Base-by-base conservation (phyloP, 306 rosid genomes). In the Begonia loranthoides region DNA sequence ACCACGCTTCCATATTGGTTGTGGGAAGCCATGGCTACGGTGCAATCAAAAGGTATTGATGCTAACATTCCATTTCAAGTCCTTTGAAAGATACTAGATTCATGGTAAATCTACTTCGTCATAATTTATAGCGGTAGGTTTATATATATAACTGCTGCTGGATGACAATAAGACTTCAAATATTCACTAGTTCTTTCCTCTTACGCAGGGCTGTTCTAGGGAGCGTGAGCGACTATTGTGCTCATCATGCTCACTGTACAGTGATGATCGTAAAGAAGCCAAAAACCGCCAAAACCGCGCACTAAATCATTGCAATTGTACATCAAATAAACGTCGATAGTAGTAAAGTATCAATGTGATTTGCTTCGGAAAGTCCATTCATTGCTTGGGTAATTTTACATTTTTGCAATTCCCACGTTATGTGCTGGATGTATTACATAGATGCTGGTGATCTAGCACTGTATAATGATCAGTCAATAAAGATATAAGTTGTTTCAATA, bases 31-130 rank as follows among this genome's bases (percentile, higher is more conserved):
- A 63, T 70, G 80, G 76, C 60, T 70, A 75, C 59, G 77, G 80
- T 16, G 71, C 83, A 50, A 41, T 87, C 21, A 83, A 87, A 67
- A 74, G 96, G 94, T 80, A 59, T 5, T 43, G 47, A 10, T 43
- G 13, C 47, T 12, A 43, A 10, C n/a, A 43, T n/a, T 10, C 47
- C 47, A 7, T 19, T 19, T 19, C 45, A 1, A 9, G 12, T 41
- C 45, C 15, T 6, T 43, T 1, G n/a, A 43, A 43, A 43, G 6
- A 2, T 43, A 13, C 13, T 43, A 10, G 47, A 43, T 4, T 43
- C 47, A 12, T 43, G 47, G 15, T 3, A n/a, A 43, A 43, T 43
- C 47, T n/a, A n/a, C 15, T n/a, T 43, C 47, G 15, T 43, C 8
- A 28, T 28, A 28, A 43, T 43, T 43, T 3, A 12, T 41, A 1